Evolutionary conservation across 352 stramenopile genomes (phyloP), one percentile per base, ranked within the genome.

Genomic region (Phytophthora macrochlamydospora): DNA sequence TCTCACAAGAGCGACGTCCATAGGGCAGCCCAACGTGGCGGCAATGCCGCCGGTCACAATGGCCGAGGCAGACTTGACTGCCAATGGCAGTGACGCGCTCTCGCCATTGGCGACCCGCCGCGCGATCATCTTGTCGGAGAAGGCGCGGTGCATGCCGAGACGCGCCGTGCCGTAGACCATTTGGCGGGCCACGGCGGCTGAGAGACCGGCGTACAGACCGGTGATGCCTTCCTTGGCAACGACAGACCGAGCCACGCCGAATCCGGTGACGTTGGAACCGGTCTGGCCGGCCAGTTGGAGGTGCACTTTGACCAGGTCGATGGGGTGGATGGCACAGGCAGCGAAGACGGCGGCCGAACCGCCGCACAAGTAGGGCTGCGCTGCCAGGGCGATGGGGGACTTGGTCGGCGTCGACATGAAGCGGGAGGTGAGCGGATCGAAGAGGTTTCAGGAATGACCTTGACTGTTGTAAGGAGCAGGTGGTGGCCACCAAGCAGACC

Each of bases 1-100:
- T 58, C 97, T 85, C 60, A 99, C 97, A 14, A 99, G 87, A 12
- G 98, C 90, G 13, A 98, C 97, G 68, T 99, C 97, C 81, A 99
- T 99, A 24, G 98, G 98, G 43, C 97, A 99, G 32, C 98, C 97
- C 37, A 99, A 97, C 42, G 93, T 98, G 35, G 98, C 97, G 3
- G 94, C 97, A 69, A 99, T 89, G 5, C 67, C 87, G 40, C 87
- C 87, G 9, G 87, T 94, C 18, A 78, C 67, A 59, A 94, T 93
- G 33, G 85, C 87, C 18, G 84, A 91, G 29, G 73, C 50, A 3
- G 84, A 92, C 72, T 95, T 95, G 71, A 94, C 45, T 1, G 77
- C 80, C 31, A 94, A 72, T 13, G 87, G 85, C 53, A 95, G 69
- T 37, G 83, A 83, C 59, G 85, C 74, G 53, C 69, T 84, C 67